phyloP scores from a whole-genome alignment of 345 rosid genomes.

The Nasturtium officinale region DNA sequence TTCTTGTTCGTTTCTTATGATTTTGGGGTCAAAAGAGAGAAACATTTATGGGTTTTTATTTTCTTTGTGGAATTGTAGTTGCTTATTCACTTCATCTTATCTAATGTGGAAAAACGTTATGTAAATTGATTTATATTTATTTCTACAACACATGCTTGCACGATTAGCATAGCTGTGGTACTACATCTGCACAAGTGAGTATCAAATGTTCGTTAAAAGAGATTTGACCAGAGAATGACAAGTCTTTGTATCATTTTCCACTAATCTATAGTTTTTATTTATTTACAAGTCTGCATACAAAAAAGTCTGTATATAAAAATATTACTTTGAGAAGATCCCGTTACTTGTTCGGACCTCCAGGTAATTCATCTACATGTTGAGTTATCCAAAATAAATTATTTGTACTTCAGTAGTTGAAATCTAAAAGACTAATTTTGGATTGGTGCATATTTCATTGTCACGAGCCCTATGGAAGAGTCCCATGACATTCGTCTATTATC shows the following conservation, averaged over 20 bases:
- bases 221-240: neutral
- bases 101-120: slow-evolving; percentile 9
- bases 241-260: neutral
- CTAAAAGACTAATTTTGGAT: neutral
- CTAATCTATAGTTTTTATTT: neutral
- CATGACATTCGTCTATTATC: neutral
- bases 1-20: neutral
- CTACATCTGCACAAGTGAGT: neutral
- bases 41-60: neutral
- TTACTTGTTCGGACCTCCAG: neutral
- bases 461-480: neutral
- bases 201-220: neutral
- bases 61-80: slow-evolving; percentile 11
- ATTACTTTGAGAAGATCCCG: neutral
- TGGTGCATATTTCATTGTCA: neutral
- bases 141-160: neutral
- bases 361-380: neutral
- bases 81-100: slow-evolving; percentile 5
- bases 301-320: neutral
- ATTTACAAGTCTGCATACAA: neutral
- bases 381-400: neutral
- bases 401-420: neutral
- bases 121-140: neutral
- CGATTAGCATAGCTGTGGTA: neutral
- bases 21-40: neutral